Evolutionary conservation across 2,329 filamentous ascomycete species (phyloP).

Genomic region (Tolypocladium sp.): DNA sequence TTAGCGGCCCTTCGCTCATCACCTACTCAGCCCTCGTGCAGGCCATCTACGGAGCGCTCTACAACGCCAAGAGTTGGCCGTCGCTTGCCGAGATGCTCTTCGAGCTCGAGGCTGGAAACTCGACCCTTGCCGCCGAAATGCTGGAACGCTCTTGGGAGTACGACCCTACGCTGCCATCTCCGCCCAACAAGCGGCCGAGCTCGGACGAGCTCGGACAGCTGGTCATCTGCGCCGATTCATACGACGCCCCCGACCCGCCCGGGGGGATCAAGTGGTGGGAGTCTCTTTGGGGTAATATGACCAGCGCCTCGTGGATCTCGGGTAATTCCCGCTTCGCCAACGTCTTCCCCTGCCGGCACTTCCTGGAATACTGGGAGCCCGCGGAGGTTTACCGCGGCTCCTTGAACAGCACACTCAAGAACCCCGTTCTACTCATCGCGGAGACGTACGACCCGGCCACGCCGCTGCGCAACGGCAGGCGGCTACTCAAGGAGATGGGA

Average conservation of each 20-base stretch:
- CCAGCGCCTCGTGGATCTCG: conserved; percentile 31
- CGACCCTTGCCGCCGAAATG: conserved; percentile 28
- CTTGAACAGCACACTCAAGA: conserved; percentile 30
- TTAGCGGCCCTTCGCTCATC: conserved; percentile 31
- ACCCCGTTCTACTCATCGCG: conserved; percentile 37
- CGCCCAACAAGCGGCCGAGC: conserved; percentile 16
- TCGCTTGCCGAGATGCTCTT: conserved; percentile 28
- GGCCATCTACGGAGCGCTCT: conserved; percentile 31
- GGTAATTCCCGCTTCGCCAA: conserved; percentile 36
- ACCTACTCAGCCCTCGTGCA: conserved; percentile 34
- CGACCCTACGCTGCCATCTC: conserved; percentile 24
- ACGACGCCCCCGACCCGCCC: conserved; percentile 29
- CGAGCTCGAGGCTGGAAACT: conserved; percentile 35
- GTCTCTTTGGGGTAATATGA: conserved; percentile 38
- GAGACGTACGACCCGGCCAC: conserved; percentile 42
- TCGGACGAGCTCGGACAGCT: conserved; percentile 29
- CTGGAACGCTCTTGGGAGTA: conserved; percentile 32
- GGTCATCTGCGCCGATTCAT: conserved; percentile 37
- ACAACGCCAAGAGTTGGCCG: conserved; percentile 34
- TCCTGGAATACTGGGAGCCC: conserved; percentile 31
- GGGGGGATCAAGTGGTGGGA: conserved; percentile 35
- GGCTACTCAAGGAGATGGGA: conserved; percentile 35
- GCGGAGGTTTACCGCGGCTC: conserved; percentile 38
- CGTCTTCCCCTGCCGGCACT: conserved; percentile 38
- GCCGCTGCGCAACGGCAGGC: conserved; percentile 35